Base-by-base conservation (phyloP, 2,329 filamentous ascomycete species). In the Keithomyces neogunnii region DNA sequence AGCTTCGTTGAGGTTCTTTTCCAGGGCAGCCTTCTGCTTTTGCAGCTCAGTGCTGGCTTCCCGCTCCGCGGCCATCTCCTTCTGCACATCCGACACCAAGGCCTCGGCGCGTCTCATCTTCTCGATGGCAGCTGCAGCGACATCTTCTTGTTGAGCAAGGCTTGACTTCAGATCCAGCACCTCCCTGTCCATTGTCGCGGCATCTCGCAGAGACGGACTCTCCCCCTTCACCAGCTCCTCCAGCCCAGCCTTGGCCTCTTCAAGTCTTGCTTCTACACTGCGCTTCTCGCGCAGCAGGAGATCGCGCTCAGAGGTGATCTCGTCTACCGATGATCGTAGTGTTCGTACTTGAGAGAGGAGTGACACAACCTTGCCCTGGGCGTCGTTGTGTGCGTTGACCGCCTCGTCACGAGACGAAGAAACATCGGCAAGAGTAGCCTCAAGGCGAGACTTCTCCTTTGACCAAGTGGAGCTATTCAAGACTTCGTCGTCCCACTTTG, bases 401-500 rank as follows among this genome's bases (percentile, higher is more conserved):
- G 93, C 92, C 67, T 99, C 93, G 58, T 99, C 92, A 3, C 92
- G 84, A n/a, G 90, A 95, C 47, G 88, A 85, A 9, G 88, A 86
- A 33, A 97, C 81, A 65, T 96, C 90, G 48, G 92, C 84, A 50
- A 99, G 76, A 4, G 90, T 95, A 54, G 90, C 83, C 66, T 97
- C 92, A 40, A 99, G 78, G 13, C 92, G 85, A 13, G 89, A 81
- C 75, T 97, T 97, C 72, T 99, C 92, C 73, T 99, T 99, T 10
- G 91, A 91, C 91, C 93, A 97, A 1, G 92, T 96, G 13, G 90
- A 95, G 69, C 89, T 95, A 71, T 97, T 97, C 60, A 97, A 81
- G 9, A 97, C 89, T 70, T 99, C 92, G 61, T 97, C 89, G 62
- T 99, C 93, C 92, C 93, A 97, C 72, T 97, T 97, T 59, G 85